phyloP scores from a whole-genome alignment of 352 stramenopile genomes.

The Phytophthora gonapodyides region DNA sequence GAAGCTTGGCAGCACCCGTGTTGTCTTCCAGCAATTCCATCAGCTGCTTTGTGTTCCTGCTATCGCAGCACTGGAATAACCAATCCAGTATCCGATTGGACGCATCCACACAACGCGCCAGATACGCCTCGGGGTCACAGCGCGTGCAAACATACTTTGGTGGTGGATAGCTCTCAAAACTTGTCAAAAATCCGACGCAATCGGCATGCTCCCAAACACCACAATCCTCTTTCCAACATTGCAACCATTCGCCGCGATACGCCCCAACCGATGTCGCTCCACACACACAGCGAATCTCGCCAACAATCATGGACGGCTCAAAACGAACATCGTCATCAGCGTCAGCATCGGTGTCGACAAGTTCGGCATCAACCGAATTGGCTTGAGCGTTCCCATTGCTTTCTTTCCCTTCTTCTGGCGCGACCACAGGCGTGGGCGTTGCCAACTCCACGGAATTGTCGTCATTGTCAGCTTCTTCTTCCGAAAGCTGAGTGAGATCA shows the following conservation, averaged over 20 bases:
- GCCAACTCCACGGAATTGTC: not conserved
- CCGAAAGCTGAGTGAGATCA: conserved; percentile 32
- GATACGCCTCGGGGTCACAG: conserved; percentile 49
- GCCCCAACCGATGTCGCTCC: conserved; percentile 45
- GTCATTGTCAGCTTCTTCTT: conserved; percentile 12
- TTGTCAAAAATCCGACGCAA: conserved; percentile 60
- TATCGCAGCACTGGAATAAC: conserved; percentile 75
- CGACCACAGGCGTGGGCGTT: not conserved
- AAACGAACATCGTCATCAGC: conserved; percentile 26
- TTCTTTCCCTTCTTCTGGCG: not conserved
- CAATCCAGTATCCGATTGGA: conserved; percentile 47
- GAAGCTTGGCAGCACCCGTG: conserved; percentile 26
- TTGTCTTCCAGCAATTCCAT: conserved; percentile 51
- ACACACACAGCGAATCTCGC: conserved; percentile 64
- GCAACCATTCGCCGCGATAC: conserved; percentile 70
- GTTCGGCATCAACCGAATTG: conserved; percentile 5
- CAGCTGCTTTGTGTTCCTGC: conserved; percentile 54
- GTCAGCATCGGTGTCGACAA: conserved; percentile 23
- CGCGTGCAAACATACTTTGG: conserved; percentile 52
- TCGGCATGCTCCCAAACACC: conserved; percentile 73
- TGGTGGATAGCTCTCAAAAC: conserved; percentile 16
- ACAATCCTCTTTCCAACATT: conserved; percentile 71
- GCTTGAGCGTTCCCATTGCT: not conserved
- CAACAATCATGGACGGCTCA: conserved; percentile 32
- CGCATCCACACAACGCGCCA: conserved; percentile 31